A percentile compares a stretch with the other conserved stretches of the same genome.
Evolutionary conservation across 805 yeast species (phyloP).

Genomic region (Wickerhamomyces canadensis): DNA sequence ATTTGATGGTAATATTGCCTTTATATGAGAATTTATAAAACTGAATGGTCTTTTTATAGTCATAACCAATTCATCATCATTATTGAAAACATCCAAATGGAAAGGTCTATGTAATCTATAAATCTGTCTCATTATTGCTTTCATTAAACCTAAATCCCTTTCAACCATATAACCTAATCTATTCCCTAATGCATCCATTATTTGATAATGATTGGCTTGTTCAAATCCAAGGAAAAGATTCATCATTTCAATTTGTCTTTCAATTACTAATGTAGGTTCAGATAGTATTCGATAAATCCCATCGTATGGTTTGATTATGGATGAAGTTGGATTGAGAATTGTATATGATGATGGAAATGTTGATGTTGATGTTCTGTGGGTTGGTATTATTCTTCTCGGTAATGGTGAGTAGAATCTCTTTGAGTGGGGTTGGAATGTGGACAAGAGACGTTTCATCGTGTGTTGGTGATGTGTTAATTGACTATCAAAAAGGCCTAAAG

Average conservation of each 20-base stretch:
- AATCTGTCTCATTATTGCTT: constrained; percentile 75
- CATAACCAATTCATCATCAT: constrained; percentile 51
- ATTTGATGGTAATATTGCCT: constrained; percentile 52
- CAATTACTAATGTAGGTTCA: constrained; percentile 83
- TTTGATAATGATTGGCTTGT: constrained; percentile 76
- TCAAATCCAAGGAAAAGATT: constrained; percentile 85
- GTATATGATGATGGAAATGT: neutral
- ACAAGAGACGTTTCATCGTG: too few species aligned
- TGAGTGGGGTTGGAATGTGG: neutral
- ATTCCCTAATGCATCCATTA: constrained; percentile 69
- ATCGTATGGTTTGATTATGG: constrained; percentile 41
- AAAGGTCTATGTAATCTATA: constrained; percentile 85
- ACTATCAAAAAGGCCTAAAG: too few species aligned
- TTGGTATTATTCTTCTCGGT: constrained; percentile 6
- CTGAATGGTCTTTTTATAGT: constrained; percentile 81
- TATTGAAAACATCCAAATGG: constrained; percentile 64
- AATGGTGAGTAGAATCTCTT: constrained; percentile 15
- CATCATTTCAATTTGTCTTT: constrained; percentile 84
- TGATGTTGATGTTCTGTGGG: too few species aligned
- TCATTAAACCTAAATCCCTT: constrained; percentile 50
- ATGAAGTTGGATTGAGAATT: constrained; percentile 19
- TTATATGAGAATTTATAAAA: constrained; percentile 83
- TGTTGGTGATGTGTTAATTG: too few species aligned
- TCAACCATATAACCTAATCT: constrained; percentile 80
- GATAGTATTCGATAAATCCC: constrained; percentile 56